Evolutionary conservation across 1,284 basidiomycete species (phyloP).

Genomic region (Pseudozyma sp.): DNA sequence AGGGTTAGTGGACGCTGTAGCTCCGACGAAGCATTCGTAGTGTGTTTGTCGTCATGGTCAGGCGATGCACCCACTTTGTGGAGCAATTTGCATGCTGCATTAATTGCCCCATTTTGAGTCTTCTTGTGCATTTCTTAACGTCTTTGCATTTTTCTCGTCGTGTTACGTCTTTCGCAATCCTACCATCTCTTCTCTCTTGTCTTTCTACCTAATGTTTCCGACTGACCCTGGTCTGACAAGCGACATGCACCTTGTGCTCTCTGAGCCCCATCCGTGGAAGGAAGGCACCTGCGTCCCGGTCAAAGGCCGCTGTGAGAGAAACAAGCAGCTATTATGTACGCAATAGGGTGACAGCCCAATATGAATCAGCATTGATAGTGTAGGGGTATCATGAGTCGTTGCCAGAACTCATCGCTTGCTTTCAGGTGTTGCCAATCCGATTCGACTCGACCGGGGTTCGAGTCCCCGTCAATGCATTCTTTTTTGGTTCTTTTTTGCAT

Average conservation of each 20-base stretch:
- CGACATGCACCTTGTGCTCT: no score
- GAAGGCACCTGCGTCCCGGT: no score
- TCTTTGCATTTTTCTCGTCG: no score
- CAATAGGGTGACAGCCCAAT: not conserved
- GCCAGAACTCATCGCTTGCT: constrained; percentile 33
- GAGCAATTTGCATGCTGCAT: not conserved
- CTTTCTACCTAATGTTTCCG: no score
- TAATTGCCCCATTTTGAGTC: not conserved
- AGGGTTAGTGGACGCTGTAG: constrained; percentile 28
- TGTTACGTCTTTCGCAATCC: no score
- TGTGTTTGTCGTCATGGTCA: not conserved
- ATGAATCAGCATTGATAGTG: constrained; percentile 44
- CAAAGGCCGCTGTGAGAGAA: no score
- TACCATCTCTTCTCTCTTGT: no score
- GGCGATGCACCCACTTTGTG: no score
- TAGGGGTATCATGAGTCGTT: constrained; percentile 53
- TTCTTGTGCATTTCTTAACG: no score
- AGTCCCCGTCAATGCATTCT: constrained; percentile 53
- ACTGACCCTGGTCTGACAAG: no score
- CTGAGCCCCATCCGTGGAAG: no score
- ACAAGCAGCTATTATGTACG: not conserved
- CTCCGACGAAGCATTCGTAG: constrained; percentile 11
- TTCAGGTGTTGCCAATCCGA: constrained; percentile 20
- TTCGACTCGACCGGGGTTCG: constrained; percentile 57
- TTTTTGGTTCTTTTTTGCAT: not conserved